These are phyloP conservation scores for Talaromyces sp. DNA, from an alignment of 2,329 filamentous ascomycete species.

Conservation along the genomic window DNA sequence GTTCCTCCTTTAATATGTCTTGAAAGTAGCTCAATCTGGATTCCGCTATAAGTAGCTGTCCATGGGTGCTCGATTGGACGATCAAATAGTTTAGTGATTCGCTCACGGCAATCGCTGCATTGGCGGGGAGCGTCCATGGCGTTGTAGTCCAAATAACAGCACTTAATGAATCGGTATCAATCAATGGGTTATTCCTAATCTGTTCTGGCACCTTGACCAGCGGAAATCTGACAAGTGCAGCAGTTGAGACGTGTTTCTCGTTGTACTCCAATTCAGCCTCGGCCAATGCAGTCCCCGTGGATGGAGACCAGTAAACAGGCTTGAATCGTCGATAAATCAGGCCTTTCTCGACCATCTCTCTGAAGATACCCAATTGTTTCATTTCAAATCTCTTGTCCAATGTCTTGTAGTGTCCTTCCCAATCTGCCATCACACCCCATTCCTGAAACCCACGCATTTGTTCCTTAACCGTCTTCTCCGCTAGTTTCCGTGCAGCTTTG, in stretches of 20 bases:
- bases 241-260: slow-evolving; percentile 57
- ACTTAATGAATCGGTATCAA: slow-evolving; percentile 55
- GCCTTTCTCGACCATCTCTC: slow-evolving; percentile 59
- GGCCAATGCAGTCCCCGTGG: slow-evolving; percentile 61
- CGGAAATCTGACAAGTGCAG: slow-evolving; percentile 71
- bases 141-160: slow-evolving; percentile 99
- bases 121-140: slow-evolving; percentile 94
- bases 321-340: slow-evolving; percentile 61
- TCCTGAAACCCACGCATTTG: slow-evolving; percentile 59
- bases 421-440: slow-evolving; percentile 64
- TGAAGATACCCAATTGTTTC: slow-evolving; percentile 58
- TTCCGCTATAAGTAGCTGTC: slow-evolving; percentile 67
- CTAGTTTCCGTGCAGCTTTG: slow-evolving; percentile 53
- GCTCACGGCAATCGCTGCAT: slow-evolving; percentile 81
- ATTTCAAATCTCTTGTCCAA: slow-evolving; percentile 62
- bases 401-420: slow-evolving; percentile 60
- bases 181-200: slow-evolving; percentile 39
- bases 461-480: slow-evolving; percentile 53
- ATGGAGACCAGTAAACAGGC: slow-evolving; percentile 65
- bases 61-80: slow-evolving; percentile 55
- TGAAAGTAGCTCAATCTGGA: slow-evolving; percentile 62
- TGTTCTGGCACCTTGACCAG: slow-evolving; percentile 51
- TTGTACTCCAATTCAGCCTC: slow-evolving; percentile 65
- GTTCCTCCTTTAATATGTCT: slow-evolving; percentile 49
- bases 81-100: slow-evolving; percentile 70